These are phyloP conservation scores for Hippophae gyantsensis DNA, from an alignment of 306 rosid genomes.

Conservation along the genomic window DNA sequence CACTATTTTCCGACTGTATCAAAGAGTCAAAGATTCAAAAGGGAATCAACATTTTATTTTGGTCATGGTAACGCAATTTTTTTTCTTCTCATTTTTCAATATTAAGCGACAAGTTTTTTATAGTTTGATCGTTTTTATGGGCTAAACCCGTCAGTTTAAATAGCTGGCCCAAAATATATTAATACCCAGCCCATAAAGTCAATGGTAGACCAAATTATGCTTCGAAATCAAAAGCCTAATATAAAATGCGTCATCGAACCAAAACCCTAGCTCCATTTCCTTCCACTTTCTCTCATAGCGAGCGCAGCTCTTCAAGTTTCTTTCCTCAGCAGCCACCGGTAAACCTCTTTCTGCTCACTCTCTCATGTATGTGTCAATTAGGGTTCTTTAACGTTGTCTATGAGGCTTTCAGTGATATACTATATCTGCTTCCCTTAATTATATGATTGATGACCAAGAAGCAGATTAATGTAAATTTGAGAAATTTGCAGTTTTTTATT, in stretches of 20 bases:
- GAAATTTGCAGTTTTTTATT: neutral
- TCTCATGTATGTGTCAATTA: neutral
- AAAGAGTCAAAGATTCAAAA: too few relatives aligned
- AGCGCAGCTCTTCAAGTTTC: slow-evolving; percentile 9
- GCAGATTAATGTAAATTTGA: neutral
- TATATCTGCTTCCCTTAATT: neutral
- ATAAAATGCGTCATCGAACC: neutral
- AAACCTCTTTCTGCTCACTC: neutral
- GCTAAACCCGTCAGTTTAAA: too few relatives aligned
- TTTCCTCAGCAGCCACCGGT: slow-evolving; percentile 3
- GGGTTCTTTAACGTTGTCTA: too few relatives aligned
- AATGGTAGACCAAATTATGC: too few relatives aligned
- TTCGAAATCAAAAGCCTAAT: neutral
- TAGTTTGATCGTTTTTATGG: too few relatives aligned
- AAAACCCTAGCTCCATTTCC: slow-evolving; percentile 14
- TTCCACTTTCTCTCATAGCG: neutral
- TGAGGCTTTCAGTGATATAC: neutral
- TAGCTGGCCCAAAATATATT: too few relatives aligned
- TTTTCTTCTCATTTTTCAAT: too few relatives aligned
- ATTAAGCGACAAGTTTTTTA: too few relatives aligned
- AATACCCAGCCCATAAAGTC: too few relatives aligned
- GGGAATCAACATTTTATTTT: too few relatives aligned
- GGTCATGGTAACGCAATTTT: too few relatives aligned
- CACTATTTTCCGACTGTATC: too few relatives aligned
- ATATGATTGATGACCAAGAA: neutral